Evolutionary conservation across 2,329 filamentous ascomycete genomes (phyloP).

Genomic region (Akanthomyces lecanii): DNA sequence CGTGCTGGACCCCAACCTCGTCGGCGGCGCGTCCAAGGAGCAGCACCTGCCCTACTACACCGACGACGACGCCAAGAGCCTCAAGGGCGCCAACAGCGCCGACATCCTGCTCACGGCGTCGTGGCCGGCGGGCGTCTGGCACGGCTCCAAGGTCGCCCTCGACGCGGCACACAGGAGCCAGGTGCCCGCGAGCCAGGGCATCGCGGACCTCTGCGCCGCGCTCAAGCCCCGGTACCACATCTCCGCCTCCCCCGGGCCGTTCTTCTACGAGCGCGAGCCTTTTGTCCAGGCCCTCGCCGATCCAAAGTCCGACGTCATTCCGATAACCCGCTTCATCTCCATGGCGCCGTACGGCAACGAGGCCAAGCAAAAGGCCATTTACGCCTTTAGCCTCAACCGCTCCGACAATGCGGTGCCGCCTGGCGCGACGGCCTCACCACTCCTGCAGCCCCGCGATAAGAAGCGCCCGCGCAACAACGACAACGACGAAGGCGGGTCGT

Average conservation of each 20-base stretch:
- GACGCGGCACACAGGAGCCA: conserved; percentile 47
- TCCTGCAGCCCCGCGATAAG: conserved; percentile 54
- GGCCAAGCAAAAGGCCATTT: conserved; percentile 74
- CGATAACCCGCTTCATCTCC: conserved; percentile 84
- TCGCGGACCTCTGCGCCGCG: conserved; percentile 72
- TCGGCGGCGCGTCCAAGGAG: conserved; percentile 62
- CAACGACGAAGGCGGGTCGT: conserved; percentile 28
- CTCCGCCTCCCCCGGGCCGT: conserved; percentile 58
- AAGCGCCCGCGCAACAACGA: conserved; percentile 54
- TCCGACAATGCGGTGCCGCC: conserved; percentile 60
- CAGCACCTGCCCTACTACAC: conserved; percentile 76
- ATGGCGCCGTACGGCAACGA: conserved; percentile 74
- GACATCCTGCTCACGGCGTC: conserved; percentile 84
- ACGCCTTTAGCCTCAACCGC: conserved; percentile 70
- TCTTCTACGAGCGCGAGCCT: conserved; percentile 87
- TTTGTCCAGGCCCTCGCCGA: conserved; percentile 66
- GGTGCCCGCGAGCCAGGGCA: conserved; percentile 55
- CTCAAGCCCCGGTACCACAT: conserved; percentile 94
- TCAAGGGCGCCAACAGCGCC: conserved; percentile 71
- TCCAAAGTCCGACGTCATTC: conserved; percentile 41
- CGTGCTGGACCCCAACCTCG: conserved; percentile 56
- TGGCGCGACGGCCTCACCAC: conserved; percentile 74
- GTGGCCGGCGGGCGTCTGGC: conserved; percentile 75
- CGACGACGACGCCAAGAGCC: conserved; percentile 67
- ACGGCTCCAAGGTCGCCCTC: conserved; percentile 61